Conservation (phyloP, 2,329 filamentous ascomycete genomes). For the Achaetomium macrosporum region DNA sequence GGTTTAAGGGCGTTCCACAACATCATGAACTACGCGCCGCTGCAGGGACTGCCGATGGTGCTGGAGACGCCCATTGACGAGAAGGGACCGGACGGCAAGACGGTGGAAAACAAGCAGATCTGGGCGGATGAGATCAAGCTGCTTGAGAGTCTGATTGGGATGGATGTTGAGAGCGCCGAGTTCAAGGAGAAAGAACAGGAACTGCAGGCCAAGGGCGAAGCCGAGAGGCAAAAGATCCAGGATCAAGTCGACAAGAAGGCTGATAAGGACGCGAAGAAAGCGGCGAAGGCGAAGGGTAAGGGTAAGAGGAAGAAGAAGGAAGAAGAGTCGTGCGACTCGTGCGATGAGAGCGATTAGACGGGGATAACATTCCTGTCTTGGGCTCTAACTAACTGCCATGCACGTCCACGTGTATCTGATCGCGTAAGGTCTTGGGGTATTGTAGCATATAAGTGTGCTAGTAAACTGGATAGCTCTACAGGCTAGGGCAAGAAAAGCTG, state of each 20-base stretch:
- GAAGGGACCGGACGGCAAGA: conserved; percentile 58
- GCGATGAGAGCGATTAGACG: conserved; percentile 15
- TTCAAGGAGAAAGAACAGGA: conserved; percentile 61
- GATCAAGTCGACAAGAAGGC: conserved; percentile 73
- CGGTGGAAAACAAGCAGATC: conserved; percentile 69
- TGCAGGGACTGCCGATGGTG: conserved; percentile 80
- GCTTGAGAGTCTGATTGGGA: conserved; percentile 79
- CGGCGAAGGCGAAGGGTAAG: conserved; percentile 30
- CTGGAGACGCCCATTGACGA: conserved; percentile 91
- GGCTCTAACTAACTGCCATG: not conserved
- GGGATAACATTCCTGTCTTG: not conserved
- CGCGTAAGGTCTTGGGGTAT: not conserved
- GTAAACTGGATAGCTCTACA: not conserved
- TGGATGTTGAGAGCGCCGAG: conserved; percentile 68
- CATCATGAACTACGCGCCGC: conserved; percentile 73
- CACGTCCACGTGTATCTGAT: not conserved
- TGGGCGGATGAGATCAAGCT: conserved; percentile 96
- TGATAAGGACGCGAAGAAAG: conserved; percentile 50
- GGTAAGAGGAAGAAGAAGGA: conserved; percentile 26
- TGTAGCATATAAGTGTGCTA: not conserved
- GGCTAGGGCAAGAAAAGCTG: not conserved
- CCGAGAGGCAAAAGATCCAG: conserved; percentile 68
- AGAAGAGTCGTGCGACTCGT: conserved; percentile 20
- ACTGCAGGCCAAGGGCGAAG: conserved; percentile 61
- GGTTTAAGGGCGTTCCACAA: conserved; percentile 87